These are phyloP conservation scores for Fagopyrum tataricum DNA, from an alignment of 148 eudicot genomes.

Conservation along the genomic window DNA sequence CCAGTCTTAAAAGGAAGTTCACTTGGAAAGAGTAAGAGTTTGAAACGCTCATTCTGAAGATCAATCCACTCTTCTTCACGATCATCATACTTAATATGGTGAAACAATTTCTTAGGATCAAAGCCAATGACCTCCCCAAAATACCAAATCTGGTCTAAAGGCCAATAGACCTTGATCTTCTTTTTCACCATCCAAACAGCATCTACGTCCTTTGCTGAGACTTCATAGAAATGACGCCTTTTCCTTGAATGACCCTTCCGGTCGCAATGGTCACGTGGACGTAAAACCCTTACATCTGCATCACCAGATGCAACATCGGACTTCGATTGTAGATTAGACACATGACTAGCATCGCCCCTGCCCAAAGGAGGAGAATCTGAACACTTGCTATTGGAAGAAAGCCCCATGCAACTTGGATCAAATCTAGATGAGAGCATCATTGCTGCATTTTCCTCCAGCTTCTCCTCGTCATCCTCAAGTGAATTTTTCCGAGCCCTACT, in stretches of 20 bases:
- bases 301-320: slow-evolving; percentile 46
- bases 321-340: slow-evolving; percentile 22
- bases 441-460: slow-evolving; percentile 92
- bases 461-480: slow-evolving; percentile 71
- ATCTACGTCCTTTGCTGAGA: slow-evolving; percentile 44
- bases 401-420: slow-evolving; percentile 76
- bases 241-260: slow-evolving; percentile 41
- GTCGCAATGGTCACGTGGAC: slow-evolving; percentile 48
- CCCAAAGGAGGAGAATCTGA: slow-evolving; percentile 29
- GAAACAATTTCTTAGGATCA: slow-evolving; percentile 52
- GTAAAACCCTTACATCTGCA: slow-evolving; percentile 48
- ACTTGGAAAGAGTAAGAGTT: slow-evolving; percentile 65
- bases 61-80: slow-evolving; percentile 54
- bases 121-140: slow-evolving; percentile 69
- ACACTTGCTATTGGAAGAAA: slow-evolving; percentile 38
- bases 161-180: slow-evolving; percentile 88
- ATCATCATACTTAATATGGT: slow-evolving; percentile 90
- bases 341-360: slow-evolving; percentile 22
- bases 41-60: slow-evolving; percentile 10
- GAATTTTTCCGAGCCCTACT: slow-evolving; percentile 24
- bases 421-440: slow-evolving; percentile 98
- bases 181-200: slow-evolving; percentile 64
- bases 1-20: slow-evolving; percentile 55
- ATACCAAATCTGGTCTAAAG: slow-evolving; percentile 91
- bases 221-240: slow-evolving; percentile 79